Conservation (phyloP, 129 eudicot species). For the Artemisia tridentata region DNA sequence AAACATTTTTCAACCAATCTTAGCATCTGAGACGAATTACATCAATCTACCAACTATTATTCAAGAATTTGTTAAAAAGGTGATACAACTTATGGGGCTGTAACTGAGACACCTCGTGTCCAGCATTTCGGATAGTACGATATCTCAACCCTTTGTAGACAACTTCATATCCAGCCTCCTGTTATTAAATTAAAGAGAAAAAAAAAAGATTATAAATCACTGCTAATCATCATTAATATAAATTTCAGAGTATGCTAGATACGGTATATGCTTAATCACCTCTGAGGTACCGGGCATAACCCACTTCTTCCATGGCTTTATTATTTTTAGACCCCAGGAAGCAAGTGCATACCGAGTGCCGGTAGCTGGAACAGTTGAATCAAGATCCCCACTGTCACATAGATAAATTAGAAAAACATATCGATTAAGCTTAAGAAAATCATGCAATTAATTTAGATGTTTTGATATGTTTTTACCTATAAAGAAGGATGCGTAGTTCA, state of each 20-base stretch:
- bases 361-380: background rate
- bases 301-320: background rate
- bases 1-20: no score
- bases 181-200: background rate
- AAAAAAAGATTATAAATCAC: no score
- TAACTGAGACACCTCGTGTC: background rate
- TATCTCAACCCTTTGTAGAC: background rate
- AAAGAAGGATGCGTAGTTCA: slow-evolving; percentile 4
- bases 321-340: background rate
- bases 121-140: background rate
- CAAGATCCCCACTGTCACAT: no score
- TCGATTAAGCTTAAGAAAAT: background rate
- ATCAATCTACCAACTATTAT: no score
- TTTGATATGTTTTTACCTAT: background rate
- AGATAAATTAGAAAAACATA: background rate
- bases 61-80: no score
- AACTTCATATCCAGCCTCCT: background rate
- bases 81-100: no score
- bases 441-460: no score
- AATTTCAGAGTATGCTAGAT: no score
- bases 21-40: no score
- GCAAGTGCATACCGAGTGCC: slow-evolving; percentile 1
- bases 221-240: no score
- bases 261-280: background rate
- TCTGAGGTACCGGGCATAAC: background rate